These are phyloP conservation scores for Leptographium lundbergii DNA, from an alignment of 2,329 filamentous ascomycete genomes.

Conservation along the genomic window DNA sequence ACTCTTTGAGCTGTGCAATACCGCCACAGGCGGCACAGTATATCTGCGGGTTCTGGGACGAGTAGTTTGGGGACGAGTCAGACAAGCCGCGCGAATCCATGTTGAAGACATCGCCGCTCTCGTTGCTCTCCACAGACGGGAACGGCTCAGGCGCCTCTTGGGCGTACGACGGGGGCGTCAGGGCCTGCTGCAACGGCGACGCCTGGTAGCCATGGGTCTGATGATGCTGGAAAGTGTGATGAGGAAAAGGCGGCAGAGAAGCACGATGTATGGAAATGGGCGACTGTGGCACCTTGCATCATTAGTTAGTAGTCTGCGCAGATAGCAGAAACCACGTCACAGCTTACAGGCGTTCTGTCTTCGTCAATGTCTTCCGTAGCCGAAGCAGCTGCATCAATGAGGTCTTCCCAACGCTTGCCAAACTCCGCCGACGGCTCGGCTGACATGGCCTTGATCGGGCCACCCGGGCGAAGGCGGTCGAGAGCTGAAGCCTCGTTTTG, in stretches of 20 bases:
- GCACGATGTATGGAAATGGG: conserved; percentile 50
- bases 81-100: conserved; percentile 52
- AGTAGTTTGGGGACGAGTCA: conserved; percentile 62
- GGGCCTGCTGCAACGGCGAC: conserved; percentile 77
- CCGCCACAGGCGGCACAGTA: conserved; percentile 83
- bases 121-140: conserved; percentile 73
- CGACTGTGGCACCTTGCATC: conserved; percentile 46
- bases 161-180: conserved; percentile 68
- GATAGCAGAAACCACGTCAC: background rate
- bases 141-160: conserved; percentile 64
- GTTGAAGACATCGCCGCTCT: conserved; percentile 60
- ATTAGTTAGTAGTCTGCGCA: conserved; percentile 7
- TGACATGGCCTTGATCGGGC: conserved; percentile 71
- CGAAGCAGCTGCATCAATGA: conserved; percentile 86
- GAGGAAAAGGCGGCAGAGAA: conserved; percentile 47
- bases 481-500: conserved; percentile 32
- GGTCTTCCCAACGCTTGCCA: conserved; percentile 89
- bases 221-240: conserved; percentile 29
- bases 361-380: conserved; percentile 85
- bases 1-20: conserved; percentile 64
- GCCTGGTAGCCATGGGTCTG: conserved; percentile 54
- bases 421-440: conserved; percentile 71
- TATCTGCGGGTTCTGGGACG: conserved; percentile 68
- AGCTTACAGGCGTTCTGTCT: conserved; percentile 72
- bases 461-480: conserved; percentile 50